Evolutionary conservation across 495 filamentous ascomycete species (phyloP), one percentile per base, ranked within the genome.

Genomic region (Tirmania nivea): DNA sequence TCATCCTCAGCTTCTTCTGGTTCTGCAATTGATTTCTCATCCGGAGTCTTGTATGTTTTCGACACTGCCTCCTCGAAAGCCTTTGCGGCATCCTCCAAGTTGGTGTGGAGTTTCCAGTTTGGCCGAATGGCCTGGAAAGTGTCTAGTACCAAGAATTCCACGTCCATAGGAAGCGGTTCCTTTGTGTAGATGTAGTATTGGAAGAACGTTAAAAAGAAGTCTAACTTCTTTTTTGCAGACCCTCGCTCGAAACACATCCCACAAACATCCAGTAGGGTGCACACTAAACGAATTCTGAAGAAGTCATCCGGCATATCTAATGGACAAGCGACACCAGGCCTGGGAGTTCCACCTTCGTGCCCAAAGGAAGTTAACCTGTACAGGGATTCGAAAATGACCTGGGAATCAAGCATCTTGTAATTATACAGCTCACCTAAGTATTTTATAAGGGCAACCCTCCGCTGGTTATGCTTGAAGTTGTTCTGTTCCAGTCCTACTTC

Each of bases 181-280:
- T 99, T 99, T n/a, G 82, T 84, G 60, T 80, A 78, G 56, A 94
- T 81, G 71, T 99, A 99, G 64, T 94, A 95, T 77, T 87, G 90
- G 65, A 96, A 86, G 68, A 95, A 99, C 0, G 82, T 89, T 51
- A 99, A 73, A 71, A 95, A 99, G 68, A 94, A 96, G 63, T 99
- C 90, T 14, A 99, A 75, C 70, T 95, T 99, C 72, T 94, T 96
- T 63, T 87, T 90, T 0, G 88, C 80, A 35, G 80, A 78, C 6
- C 92, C 90, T 52, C 87, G 81, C 66, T 95, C 88, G 63, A 94
- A 99, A 68, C 86, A 96, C 67, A 88, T 81, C 49, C 90, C 90
- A 61, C 92, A 96, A 7, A 86, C 94, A 68, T 99, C 90, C 3
- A 99, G 76, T 17, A 96, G 69, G 6, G 80, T 87, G 51, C 87